Evolutionary conservation across 2,329 filamentous ascomycete genomes (phyloP).

Genomic region (Zasmidium cellare): DNA sequence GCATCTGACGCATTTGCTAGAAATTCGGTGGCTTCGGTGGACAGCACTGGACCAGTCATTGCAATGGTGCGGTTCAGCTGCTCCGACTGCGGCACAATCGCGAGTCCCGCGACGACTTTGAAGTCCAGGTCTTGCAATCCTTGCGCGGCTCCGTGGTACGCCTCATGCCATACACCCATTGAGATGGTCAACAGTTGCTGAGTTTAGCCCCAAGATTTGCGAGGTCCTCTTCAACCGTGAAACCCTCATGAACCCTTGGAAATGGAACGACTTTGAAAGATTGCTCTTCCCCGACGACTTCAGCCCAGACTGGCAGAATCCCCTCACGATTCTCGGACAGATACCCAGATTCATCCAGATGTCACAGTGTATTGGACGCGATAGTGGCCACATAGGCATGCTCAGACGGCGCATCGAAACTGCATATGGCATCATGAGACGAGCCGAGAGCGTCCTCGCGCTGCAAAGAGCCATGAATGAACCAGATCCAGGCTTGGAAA

Average conservation of each 20-base stretch:
- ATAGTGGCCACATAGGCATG: not conserved
- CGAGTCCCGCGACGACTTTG: not conserved
- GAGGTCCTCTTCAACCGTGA: not conserved
- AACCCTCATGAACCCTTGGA: not conserved
- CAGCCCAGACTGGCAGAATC: not conserved
- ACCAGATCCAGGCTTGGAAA: not conserved
- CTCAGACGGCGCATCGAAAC: not conserved
- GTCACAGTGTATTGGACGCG: not conserved
- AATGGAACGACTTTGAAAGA: not conserved
- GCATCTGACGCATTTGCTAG: not conserved
- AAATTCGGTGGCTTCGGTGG: not conserved
- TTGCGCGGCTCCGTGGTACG: not conserved
- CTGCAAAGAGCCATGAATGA: not conserved
- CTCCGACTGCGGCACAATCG: not conserved
- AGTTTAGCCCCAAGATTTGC: not conserved
- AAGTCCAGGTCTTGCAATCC: not conserved
- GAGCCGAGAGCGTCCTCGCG: not conserved
- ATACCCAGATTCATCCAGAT: not conserved
- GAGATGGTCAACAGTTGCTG: not conserved
- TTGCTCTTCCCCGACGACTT: not conserved
- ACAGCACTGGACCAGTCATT: not conserved
- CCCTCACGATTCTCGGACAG: not conserved
- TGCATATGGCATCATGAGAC: not conserved
- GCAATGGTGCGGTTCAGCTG: not conserved
- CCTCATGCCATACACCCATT: not conserved